Conservation (phyloP, 352 stramenopile genomes). For the Globisporangium lucens region DNA sequence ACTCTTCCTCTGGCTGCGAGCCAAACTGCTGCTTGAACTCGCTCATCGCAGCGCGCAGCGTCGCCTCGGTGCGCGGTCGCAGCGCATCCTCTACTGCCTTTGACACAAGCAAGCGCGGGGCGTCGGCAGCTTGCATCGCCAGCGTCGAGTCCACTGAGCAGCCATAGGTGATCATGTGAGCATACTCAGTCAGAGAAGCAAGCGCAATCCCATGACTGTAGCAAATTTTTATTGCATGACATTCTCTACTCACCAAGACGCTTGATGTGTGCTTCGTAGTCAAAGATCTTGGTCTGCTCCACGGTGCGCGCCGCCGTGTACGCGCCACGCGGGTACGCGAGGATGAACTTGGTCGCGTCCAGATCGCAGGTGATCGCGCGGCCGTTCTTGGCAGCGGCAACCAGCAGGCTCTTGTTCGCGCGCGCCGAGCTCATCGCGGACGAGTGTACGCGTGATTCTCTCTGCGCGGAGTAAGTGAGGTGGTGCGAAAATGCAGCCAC, state of each 20-base stretch:
- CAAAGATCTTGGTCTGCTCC: conserved; percentile 70
- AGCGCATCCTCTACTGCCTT: conserved; percentile 41
- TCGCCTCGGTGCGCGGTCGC: conserved; percentile 54
- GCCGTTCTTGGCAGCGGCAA: conserved; percentile 77
- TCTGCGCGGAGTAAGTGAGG: neutral
- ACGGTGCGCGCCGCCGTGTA: conserved; percentile 77
- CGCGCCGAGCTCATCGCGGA: conserved; percentile 3
- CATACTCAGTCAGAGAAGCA: neutral
- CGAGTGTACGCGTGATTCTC: neutral
- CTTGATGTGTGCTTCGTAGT: conserved; percentile 75
- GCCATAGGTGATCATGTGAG: neutral
- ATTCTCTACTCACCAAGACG: conserved; percentile 47
- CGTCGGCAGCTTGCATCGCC: conserved; percentile 35
- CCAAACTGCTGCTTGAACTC: conserved; percentile 49
- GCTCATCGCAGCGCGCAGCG: conserved; percentile 64
- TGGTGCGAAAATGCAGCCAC: neutral
- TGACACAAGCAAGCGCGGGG: conserved; percentile 14
- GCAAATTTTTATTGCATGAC: neutral
- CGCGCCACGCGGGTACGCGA: conserved; percentile 58
- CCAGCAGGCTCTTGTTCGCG: conserved; percentile 19
- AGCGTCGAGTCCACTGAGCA: conserved; percentile 68
- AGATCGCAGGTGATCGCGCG: conserved; percentile 52
- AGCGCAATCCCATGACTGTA: neutral
- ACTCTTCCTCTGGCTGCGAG: conserved; percentile 52
- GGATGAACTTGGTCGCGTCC: conserved; percentile 62